Evolutionary conservation across 495 filamentous ascomycete species (phyloP), one percentile per base, ranked within the genome.

Genomic region (Saxispiralis lemnorum): DNA sequence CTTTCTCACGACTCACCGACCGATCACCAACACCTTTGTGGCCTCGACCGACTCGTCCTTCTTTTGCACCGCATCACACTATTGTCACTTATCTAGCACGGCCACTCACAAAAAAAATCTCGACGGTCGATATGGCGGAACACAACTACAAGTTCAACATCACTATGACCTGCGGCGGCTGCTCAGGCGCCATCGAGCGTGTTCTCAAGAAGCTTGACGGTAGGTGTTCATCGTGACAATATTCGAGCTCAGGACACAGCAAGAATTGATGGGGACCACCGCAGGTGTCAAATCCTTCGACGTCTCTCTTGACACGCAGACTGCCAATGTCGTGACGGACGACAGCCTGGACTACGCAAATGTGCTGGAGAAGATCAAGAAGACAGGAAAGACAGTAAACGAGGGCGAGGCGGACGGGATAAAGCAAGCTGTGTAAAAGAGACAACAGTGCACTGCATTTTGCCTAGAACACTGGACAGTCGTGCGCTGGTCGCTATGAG

Each of bases 201-300:
- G 84, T 94, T n/a, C 71, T 97, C n/a, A 87, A 81, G 62, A 93
- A 78, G 63, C 71, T 93, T 0, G 81, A 95, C 10, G 89, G 89
- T 94, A 56, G 24, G 24, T 28, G 24, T 9, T 9, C 9, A 28
- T 28, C 9, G 5, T 4, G 24, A 28, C 24, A 28, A 28, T 28
- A 9, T 5, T 28, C 24, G 9, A n/a, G 9, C 24, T 28, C 24
- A 28, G 9, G 9, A 9, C 24, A 28, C 24, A 28, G 24, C 24
- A 28, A 28, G 24, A 28, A 28, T 28, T 28, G 24, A 28, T 28
- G 24, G 24, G 24, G 9, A 28, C 13, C 17, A 43, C 15, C 24
- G 13, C 56, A 96, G 89, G 86, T 48, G 75, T 95, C 62, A 79
- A 87, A 53, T 73, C 70, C 44, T 93, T 78, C 72, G 73, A 85